These are phyloP conservation scores for Microdochium bolleyi DNA, from an alignment of 2,329 filamentous ascomycete species.

Conservation along the genomic window DNA sequence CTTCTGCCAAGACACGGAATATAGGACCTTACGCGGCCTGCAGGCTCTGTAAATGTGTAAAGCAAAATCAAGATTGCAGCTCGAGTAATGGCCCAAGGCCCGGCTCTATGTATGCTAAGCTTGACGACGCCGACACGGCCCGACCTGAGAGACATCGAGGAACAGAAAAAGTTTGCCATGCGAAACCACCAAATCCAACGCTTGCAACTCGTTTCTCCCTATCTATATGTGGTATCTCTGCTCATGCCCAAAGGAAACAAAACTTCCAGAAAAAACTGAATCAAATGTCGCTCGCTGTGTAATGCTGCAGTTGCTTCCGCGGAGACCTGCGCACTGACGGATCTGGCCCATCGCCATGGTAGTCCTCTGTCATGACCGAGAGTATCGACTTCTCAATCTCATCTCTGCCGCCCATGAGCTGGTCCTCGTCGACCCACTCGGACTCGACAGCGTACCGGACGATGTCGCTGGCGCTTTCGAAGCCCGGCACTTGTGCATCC, in stretches of 20 bases:
- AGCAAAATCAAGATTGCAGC: too few species aligned
- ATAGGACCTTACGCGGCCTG: too few species aligned
- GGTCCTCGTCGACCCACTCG: conserved; percentile 46
- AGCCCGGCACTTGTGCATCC: conserved; percentile 35
- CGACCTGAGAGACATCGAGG: too few species aligned
- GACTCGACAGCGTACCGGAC: conserved; percentile 49
- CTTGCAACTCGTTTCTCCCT: too few species aligned
- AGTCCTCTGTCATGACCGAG: conserved; percentile 14
- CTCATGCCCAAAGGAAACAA: background rate
- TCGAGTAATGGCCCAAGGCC: too few species aligned
- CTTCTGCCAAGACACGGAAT: too few species aligned
- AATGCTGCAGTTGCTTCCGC: conserved; percentile 6
- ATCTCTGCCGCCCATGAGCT: conserved; percentile 32
- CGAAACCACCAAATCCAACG: too few species aligned
- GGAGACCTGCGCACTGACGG: conserved; percentile 14
- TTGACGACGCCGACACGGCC: too few species aligned
- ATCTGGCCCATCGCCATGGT: conserved; percentile 6
- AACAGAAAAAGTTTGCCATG: too few species aligned
- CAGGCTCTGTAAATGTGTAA: too few species aligned
- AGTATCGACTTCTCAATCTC: conserved; percentile 22
- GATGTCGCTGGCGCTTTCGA: conserved; percentile 47
- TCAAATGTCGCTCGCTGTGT: background rate
- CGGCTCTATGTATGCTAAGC: too few species aligned
- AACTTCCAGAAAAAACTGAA: background rate
- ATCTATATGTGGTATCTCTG: background rate